Evolutionary conservation across 768 basidiomycete species (phyloP).

Genomic region (Lactarius hatsudake): DNA sequence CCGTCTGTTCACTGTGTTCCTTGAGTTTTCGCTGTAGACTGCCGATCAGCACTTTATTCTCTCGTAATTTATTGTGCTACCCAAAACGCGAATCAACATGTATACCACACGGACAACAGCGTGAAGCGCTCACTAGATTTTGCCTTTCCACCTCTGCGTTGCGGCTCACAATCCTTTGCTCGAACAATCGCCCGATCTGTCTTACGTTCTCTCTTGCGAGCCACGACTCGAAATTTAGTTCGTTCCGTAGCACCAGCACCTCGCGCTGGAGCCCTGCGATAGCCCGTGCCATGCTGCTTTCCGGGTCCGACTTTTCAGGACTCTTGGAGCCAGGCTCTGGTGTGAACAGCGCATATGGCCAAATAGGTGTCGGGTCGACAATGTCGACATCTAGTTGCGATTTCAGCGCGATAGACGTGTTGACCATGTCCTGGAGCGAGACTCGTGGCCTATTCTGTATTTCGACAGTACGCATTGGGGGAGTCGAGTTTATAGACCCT

Average conservation of each 20-base stretch:
- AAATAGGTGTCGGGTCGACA: conserved; percentile 48
- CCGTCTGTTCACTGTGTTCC: conserved; percentile 70
- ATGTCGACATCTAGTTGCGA: conserved; percentile 66
- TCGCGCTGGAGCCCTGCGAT: conserved; percentile 75
- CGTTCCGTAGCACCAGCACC: conserved; percentile 68
- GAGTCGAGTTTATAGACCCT: conserved; percentile 15
- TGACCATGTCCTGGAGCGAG: conserved; percentile 74
- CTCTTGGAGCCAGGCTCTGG: conserved; percentile 27
- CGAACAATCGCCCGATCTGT: conserved; percentile 78
- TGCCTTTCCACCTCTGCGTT: conserved; percentile 81
- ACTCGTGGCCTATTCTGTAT: conserved; percentile 34
- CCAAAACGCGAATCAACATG: conserved; percentile 7
- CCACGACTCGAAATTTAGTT: conserved; percentile 86
- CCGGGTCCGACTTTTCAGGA: conserved; percentile 35
- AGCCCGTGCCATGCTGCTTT: conserved; percentile 53
- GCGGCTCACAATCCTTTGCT: conserved; percentile 67
- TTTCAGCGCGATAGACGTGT: conserved; percentile 69
- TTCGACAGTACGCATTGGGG: conserved; percentile 18
- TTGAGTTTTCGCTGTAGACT: conserved; percentile 66
- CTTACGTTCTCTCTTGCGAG: conserved; percentile 75
- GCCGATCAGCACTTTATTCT: conserved; percentile 67
- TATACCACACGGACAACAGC: not conserved
- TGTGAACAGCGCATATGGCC: conserved; percentile 49
- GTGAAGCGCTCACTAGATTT: conserved; percentile 55
- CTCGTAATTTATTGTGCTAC: conserved; percentile 80